A percentile compares a stretch with the other conserved stretches of the same genome.
Conservation (phyloP, 306 rosid species). For the Datisca glomerata region DNA sequence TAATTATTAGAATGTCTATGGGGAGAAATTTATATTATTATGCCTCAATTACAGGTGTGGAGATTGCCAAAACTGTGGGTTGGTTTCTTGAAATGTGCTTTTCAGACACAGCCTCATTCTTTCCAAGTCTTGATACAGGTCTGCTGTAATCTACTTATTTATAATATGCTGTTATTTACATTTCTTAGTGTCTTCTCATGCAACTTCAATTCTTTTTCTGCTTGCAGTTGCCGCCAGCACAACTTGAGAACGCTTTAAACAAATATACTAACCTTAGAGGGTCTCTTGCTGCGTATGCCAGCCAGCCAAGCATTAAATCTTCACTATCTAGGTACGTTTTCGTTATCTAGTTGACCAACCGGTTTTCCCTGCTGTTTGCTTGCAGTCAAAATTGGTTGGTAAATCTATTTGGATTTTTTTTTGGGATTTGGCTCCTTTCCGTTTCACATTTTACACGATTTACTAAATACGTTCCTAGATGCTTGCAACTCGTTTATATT, state of each 20-base stretch:
- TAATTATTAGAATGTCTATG: too few species aligned
- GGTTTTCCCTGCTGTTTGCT: constrained; percentile 3
- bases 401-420: background rate
- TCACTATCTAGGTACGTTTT: constrained; percentile 58
- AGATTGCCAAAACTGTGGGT: constrained; percentile 96
- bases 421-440: too few species aligned
- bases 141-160: too few species aligned
- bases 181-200: constrained; percentile 4
- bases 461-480: too few species aligned
- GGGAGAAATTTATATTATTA: constrained; percentile 17
- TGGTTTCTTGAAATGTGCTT: constrained; percentile 94
- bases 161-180: too few species aligned
- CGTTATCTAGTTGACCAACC: constrained; percentile 6
- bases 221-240: constrained; percentile 81
- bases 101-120: constrained; percentile 93
- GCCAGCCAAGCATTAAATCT: constrained; percentile 60
- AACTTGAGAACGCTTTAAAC: constrained; percentile 79
- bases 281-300: constrained; percentile 72
- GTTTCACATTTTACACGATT: too few species aligned
- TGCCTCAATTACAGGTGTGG: constrained; percentile 62
- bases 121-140: constrained; percentile 86
- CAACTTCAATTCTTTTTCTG: constrained; percentile 1
- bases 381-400: background rate
- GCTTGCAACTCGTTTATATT: too few species aligned
- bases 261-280: constrained; percentile 60